Evolutionary conservation across 1,284 basidiomycete genomes (phyloP), one percentile per base, ranked within the genome.

Genomic region (Ustilago tritici): DNA sequence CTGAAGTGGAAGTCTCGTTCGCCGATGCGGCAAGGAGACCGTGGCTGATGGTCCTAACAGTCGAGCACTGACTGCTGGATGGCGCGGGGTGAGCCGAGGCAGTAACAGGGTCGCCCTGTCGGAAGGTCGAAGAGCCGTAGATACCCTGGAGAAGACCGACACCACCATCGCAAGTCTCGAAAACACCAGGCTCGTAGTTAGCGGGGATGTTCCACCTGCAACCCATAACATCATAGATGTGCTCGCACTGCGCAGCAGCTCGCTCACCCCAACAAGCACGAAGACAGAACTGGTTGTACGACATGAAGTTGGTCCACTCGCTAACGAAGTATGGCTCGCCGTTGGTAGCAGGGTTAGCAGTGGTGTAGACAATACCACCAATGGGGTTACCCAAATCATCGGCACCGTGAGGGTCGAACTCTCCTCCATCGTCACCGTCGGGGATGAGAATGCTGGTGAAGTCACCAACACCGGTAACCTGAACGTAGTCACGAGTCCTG

Each of bases 231-330:
- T 85, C 84, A 70, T 84, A 85, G 58, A 82, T 79, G 61, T 84
- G 80, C 49, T 81, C 71, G 64, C 84, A 85, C 57, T 84, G 80
- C 3, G 64, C 62, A 10, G 69, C 72, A 14, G 82, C 82, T 17
- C 65, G 56, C 19, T 62, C 41, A 35, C 82, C 78, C 74, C 76
- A 78, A 56, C 83, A 84, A 3, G 77, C 83, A 11, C 83, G 73
- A n/a, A 84, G 31, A 59, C 83, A 84, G 79, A 81, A 85, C 46
- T 78, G 71, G 58, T 79, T 70, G 41, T 63, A 64, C 62, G 80
- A 78, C 69, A 85, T 84, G 34, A 84, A 83, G 69, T 82, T 84
- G 67, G 73, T 85, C 81, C 70, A 83, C 61, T 82, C 77, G 59
- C 57, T 46, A 36, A 71, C 73, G 40, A 65, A 72, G 56, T 2